Evolutionary conservation across 2,329 filamentous ascomycete genomes (phyloP), one percentile per base, ranked within the genome.

Genomic region (Polytolypa hystricis): DNA sequence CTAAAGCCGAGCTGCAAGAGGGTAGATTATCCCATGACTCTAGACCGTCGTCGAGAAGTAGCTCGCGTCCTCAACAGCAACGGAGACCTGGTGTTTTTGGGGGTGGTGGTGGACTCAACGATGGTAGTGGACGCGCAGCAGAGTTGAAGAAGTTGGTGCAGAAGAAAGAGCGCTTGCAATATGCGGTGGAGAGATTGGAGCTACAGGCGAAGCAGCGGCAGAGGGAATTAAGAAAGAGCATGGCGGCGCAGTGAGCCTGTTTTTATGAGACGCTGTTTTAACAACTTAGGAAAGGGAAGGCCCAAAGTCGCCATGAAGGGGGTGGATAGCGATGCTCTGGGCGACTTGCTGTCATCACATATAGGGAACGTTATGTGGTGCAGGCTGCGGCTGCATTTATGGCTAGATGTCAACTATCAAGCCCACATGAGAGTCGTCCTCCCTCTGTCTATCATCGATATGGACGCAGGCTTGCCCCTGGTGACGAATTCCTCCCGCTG

Each of bases 161-260:
- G 66, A 81, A 85, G 61, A 89, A 84, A 60, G 85, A 93, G 59
- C 75, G 84, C 33, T 62, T 94, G 48, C 79, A 83, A 55, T 94
- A 93, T 64, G 81, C 84, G 18, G 84, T 94, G 12, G 84, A 91
- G 55, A 72, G 86, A 42, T 60, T 95, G 46, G 84, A 91, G 65
- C 55, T 94, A 50, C 84, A 94, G 64, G 81, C 84, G n/a, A 70
- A 77, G 48, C 86, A 94, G 61, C 64, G 72, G 54, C 73, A 83
- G 58, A 69, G 79, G 47, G 78, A 83, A 53, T 57, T 84, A 61
- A 71, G 79, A 55, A 82, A 79, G 72, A 82, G 77, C 55, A 79
- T 82, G 73, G 77, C 77, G 43, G 69, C 70, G 31, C 58, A 61
- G 40, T 62, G 48, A 47, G 23, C 7, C 28, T n/a, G n/a, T n/a